phyloP scores from a whole-genome alignment of 2,329 filamentous ascomycete species.

The Biscogniauxia sp. region DNA sequence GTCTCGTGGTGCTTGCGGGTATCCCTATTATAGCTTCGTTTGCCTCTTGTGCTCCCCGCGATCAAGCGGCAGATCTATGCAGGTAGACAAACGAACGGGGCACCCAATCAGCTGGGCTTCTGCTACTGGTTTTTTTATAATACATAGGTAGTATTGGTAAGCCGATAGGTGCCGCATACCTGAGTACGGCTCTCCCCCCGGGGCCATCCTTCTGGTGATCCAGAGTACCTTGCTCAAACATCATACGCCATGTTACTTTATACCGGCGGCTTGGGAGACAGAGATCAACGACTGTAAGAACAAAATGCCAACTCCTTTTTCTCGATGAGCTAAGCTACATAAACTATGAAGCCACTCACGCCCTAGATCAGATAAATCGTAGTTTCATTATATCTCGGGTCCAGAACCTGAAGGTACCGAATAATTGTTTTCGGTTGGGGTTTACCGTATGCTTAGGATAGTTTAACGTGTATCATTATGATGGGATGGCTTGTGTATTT shows the following conservation, averaged over 20 bases:
- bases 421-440: too few species aligned
- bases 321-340: too few species aligned
- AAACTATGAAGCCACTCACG: too few species aligned
- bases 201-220: neutral
- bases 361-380: too few species aligned
- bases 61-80: neutral
- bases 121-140: neutral
- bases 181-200: neutral
- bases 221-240: neutral
- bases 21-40: neutral
- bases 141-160: neutral
- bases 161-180: neutral
- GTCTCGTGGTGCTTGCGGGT: neutral
- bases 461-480: too few species aligned
- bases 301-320: too few species aligned
- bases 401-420: too few species aligned
- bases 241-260: neutral
- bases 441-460: too few species aligned
- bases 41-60: neutral
- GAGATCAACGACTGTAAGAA: too few species aligned
- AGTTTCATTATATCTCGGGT: too few species aligned
- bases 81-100: neutral
- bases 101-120: neutral
- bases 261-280: too few species aligned
- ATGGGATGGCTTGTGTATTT: too few species aligned